Conservation (phyloP, 768 basidiomycete genomes). For the Mycena pura region DNA sequence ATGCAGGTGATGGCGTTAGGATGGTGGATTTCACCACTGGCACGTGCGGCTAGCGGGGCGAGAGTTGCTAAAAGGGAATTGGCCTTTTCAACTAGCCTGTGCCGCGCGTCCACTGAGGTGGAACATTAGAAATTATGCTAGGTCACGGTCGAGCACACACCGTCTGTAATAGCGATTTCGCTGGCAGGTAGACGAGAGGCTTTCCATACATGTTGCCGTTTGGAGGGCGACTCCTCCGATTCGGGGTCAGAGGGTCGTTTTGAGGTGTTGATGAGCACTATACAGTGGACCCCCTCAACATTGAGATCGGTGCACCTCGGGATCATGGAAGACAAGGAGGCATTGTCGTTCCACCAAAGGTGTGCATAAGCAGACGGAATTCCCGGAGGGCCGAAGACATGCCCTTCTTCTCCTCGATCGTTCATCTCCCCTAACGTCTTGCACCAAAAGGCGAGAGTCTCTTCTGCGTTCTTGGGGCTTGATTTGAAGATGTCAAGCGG, state of each 20-base stretch:
- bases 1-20: not conserved
- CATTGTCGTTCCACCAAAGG: not conserved
- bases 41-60: not conserved
- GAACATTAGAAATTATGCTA: not conserved
- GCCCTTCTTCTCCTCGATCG: not conserved
- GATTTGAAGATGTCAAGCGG: not conserved
- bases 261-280: not conserved
- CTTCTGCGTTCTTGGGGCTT: not conserved
- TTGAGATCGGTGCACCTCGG: not conserved
- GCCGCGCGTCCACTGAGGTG: not conserved
- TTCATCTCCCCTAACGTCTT: not conserved
- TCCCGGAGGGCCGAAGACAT: not conserved
- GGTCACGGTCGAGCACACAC: not conserved
- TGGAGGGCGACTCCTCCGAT: not conserved
- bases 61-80: not conserved
- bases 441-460: not conserved
- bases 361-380: not conserved
- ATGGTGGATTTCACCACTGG: not conserved
- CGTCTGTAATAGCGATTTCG: not conserved
- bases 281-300: not conserved
- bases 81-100: not conserved
- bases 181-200: not conserved
- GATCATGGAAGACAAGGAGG: not conserved
- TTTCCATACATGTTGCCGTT: not conserved
- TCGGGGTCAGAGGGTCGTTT: not conserved